A percentile compares a stretch with the other conserved stretches of the same genome.
phyloP scores from a whole-genome alignment of 2,329 filamentous ascomycete genomes.

The Lizonia empirigonia region DNA sequence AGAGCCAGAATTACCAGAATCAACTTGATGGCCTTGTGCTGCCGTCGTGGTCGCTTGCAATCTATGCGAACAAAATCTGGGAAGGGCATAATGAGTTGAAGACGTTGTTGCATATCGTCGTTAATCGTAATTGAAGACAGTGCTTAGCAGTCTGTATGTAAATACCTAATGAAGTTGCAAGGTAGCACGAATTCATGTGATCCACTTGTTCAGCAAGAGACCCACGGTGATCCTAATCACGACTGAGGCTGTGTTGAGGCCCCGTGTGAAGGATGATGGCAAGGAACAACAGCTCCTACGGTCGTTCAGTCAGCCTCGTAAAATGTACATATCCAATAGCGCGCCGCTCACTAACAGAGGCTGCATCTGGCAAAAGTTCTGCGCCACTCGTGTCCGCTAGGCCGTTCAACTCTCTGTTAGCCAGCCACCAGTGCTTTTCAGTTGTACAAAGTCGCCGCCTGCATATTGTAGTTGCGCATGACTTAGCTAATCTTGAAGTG shows the following conservation, averaged over 20 bases:
- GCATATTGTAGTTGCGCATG: background rate
- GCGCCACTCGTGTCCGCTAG: constrained; percentile 12
- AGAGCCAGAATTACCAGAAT: background rate
- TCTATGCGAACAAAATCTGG: background rate
- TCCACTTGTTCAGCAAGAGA: constrained; percentile 1
- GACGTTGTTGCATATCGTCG: constrained; percentile 11
- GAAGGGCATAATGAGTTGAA: constrained; percentile 2
- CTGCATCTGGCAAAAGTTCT: constrained; percentile 7
- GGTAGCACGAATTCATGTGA: constrained; percentile 1
- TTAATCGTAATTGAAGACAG: constrained; percentile 18
- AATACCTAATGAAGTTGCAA: constrained; percentile 17
- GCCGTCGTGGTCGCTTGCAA: constrained; percentile 2
- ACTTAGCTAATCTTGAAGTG: constrained; percentile 6
- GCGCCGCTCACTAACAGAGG: constrained; percentile 8
- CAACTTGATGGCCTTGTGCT: background rate
- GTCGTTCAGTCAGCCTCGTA: constrained; percentile 2
- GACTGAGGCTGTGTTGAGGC: constrained; percentile 13
- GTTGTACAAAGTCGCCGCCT: background rate
- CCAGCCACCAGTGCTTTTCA: constrained; percentile 6
- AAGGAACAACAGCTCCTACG: constrained; percentile 1
- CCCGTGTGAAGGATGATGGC: background rate
- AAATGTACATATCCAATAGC: background rate
- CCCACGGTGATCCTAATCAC: constrained; percentile 4
- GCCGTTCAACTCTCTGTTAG: background rate
- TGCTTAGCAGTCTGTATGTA: constrained; percentile 12